Evolutionary conservation across 176 grass and related monocot genomes (phyloP).

Genomic region (Secale cereale): DNA sequence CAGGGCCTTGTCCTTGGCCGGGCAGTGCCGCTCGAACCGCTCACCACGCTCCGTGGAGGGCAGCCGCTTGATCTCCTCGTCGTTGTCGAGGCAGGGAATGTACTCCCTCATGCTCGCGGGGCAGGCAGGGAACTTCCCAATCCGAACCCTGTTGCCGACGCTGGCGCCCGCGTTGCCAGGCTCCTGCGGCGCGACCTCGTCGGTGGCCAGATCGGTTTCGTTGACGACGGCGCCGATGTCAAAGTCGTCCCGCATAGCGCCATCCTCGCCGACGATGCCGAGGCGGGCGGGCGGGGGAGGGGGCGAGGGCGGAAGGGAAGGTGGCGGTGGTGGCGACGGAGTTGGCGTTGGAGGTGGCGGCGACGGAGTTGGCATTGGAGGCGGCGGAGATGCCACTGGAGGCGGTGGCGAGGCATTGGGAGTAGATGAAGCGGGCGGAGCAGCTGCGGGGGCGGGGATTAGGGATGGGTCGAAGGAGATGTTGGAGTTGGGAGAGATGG

Average conservation of each 20-base stretch:
- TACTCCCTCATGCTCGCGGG: conserved; percentile 75
- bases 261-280: conserved; percentile 69
- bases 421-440: conserved; percentile 4
- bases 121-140: conserved; percentile 57
- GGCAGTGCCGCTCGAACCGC: conserved; percentile 89
- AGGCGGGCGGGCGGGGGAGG: conserved; percentile 35
- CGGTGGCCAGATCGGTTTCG: conserved; percentile 47
- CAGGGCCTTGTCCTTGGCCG: conserved; percentile 55
- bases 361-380: not conserved
- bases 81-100: conserved; percentile 90
- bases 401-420: conserved; percentile 32
- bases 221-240: conserved; percentile 37
- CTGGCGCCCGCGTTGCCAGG: not conserved
- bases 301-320: conserved; percentile 9
- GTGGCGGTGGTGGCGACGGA: not conserved
- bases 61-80: conserved; percentile 69
- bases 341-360: conserved; percentile 11
- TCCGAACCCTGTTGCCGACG: not conserved
- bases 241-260: conserved; percentile 74
- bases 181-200: conserved; percentile 14
- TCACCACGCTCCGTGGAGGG: conserved; percentile 59
- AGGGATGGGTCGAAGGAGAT: conserved; percentile 54
- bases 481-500: conserved; percentile 66
- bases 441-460: conserved; percentile 2
- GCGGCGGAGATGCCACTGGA: not conserved